phyloP scores from a whole-genome alignment of 2,329 filamentous ascomycete species.

The Phaeosphaeriaceae sp. region DNA sequence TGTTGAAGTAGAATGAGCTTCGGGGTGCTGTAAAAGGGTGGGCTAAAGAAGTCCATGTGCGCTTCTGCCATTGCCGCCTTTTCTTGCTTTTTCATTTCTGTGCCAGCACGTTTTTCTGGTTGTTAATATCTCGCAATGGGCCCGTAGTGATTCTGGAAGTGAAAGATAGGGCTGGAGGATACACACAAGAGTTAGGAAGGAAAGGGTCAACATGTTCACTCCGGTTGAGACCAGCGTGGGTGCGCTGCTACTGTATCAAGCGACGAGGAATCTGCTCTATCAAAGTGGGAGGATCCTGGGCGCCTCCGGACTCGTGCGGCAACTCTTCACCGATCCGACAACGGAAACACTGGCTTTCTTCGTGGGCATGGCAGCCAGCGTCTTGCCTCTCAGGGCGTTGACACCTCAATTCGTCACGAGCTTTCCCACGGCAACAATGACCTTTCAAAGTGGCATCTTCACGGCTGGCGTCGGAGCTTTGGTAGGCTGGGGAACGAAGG shows the following conservation, averaged over 20 bases:
- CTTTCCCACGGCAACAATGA: constrained; percentile 50
- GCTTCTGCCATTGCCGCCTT: not conserved
- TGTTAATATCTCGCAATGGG: not conserved
- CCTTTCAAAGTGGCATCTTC: constrained; percentile 45
- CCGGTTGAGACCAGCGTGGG: constrained; percentile 61
- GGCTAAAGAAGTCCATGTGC: not conserved
- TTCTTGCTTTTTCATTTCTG: not conserved
- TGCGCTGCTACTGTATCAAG: constrained; percentile 59
- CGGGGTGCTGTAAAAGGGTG: constrained; percentile 6
- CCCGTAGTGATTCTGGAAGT: not conserved
- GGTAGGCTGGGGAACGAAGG: constrained; percentile 63
- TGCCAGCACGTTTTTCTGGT: not conserved
- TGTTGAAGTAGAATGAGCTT: not conserved
- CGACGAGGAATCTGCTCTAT: constrained; percentile 58
- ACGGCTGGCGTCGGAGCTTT: constrained; percentile 54
- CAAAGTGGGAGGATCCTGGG: constrained; percentile 62
- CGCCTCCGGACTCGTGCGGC: constrained; percentile 57
- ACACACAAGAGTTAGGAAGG: not conserved
- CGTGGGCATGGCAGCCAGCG: constrained; percentile 56
- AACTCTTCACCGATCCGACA: constrained; percentile 50
- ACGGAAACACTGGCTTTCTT: constrained; percentile 56
- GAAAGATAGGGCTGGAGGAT: not conserved
- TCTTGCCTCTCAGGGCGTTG: constrained; percentile 51
- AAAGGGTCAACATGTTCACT: constrained; percentile 57
- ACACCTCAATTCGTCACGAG: constrained; percentile 55